Percentiles rank a stretch among this genome's conserved stretches.
Conservation (phyloP, 1,139 yeast genomes). For the Candida pseudocylindracea region DNA sequence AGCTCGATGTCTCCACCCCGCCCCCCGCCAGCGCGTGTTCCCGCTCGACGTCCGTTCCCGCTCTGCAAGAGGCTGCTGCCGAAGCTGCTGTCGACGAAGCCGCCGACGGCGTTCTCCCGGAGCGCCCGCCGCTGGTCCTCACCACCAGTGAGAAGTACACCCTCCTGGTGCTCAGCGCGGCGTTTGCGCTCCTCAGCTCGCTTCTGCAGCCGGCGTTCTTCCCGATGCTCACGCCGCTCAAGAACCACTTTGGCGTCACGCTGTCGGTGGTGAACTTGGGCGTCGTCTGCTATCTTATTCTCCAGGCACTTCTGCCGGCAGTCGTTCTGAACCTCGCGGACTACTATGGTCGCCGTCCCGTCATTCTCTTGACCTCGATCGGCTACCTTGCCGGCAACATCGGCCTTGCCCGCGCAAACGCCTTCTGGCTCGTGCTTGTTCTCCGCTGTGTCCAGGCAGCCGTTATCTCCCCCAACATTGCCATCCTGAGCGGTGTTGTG, state of each 20-base stretch:
- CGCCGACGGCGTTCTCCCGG: too few species aligned
- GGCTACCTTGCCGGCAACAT: slow-evolving; percentile 33
- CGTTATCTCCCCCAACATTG: slow-evolving; percentile 49
- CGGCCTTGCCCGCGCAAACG: slow-evolving; percentile 36
- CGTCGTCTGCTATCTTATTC: slow-evolving; percentile 45
- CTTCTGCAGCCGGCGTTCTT: slow-evolving; percentile 60
- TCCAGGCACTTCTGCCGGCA: slow-evolving; percentile 49
- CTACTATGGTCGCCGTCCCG: slow-evolving; percentile 44
- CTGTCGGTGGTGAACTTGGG: slow-evolving; percentile 38
- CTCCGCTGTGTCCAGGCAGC: slow-evolving; percentile 48
- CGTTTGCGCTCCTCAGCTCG: too few species aligned
- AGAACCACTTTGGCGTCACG: slow-evolving; percentile 24
- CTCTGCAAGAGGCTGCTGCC: too few species aligned
- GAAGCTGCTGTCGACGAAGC: too few species aligned
- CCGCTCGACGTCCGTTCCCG: too few species aligned
- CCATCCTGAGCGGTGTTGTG: slow-evolving; percentile 41
- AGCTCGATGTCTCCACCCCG: too few species aligned
- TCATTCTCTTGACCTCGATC: slow-evolving; percentile 25
- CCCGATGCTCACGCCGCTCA: slow-evolving; percentile 41
- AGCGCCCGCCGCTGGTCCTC: too few species aligned
- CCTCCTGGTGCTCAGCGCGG: too few species aligned
- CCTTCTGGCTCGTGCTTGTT: slow-evolving; percentile 28
- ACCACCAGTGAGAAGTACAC: too few species aligned
- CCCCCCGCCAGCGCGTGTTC: too few species aligned
- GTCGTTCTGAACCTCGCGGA: slow-evolving; percentile 48